Conservation (phyloP, 192 early-diverging fungal genomes). For the Umbelopsis sp. region DNA sequence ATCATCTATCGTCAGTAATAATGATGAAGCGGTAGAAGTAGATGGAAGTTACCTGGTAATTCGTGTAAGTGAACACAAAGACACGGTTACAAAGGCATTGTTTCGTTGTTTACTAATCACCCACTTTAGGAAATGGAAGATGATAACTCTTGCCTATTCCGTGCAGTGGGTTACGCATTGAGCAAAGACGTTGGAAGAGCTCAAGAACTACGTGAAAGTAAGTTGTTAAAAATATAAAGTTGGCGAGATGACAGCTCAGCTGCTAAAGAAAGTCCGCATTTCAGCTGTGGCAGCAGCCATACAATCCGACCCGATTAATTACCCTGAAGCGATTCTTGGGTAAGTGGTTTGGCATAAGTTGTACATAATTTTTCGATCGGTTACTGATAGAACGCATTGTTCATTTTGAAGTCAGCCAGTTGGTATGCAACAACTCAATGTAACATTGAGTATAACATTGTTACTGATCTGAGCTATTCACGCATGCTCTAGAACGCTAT, state of each 20-base stretch:
- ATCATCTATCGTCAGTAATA: not conserved
- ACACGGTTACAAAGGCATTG: not conserved
- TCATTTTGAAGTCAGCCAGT: slow-evolving; percentile 2
- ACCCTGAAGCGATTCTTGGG: slow-evolving; percentile 69
- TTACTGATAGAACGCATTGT: not conserved
- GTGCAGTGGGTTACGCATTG: slow-evolving; percentile 59
- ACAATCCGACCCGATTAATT: slow-evolving; percentile 51
- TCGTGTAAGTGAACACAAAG: slow-evolving; percentile 23
- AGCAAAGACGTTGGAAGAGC: slow-evolving; percentile 30
- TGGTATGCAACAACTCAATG: slow-evolving; percentile 14
- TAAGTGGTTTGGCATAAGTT: slow-evolving; percentile 15
- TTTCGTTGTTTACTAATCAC: not conserved
- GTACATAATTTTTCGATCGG: not conserved
- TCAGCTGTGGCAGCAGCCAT: slow-evolving; percentile 57
- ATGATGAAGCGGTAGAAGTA: not conserved
- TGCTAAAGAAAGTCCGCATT: not conserved
- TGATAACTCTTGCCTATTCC: slow-evolving; percentile 77
- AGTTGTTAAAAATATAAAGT: not conserved
- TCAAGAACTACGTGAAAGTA: slow-evolving; percentile 40
- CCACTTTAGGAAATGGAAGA: slow-evolving; percentile 59
- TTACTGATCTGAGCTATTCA: not conserved
- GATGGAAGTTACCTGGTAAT: slow-evolving; percentile 12
- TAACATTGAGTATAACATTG: not conserved
- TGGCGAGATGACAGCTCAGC: not conserved
- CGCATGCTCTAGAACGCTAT: slow-evolving; percentile 51